Evolutionary conservation across 495 filamentous ascomycete genomes (phyloP), one percentile per base, ranked within the genome.

Genomic region (Hypoxylon perforatum): DNA sequence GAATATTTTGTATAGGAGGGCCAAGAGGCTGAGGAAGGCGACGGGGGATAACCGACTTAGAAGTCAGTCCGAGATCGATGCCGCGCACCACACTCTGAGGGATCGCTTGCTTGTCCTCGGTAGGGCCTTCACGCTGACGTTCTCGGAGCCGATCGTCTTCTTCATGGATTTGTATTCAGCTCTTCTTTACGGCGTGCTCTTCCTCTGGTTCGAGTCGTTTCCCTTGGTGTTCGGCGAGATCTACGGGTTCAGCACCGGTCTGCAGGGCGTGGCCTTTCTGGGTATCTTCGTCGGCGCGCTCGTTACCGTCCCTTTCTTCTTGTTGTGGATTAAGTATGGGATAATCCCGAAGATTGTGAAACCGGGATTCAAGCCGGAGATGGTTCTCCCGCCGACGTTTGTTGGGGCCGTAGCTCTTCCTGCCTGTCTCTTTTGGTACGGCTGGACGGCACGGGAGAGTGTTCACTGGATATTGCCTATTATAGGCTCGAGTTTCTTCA

Each of bases 171-270:
- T 91, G 11, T 89, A 92, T 61, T 51, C 87, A 1, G 90, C 88
- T 0, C 80, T 94, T 15, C 74, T 93, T 10, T 80, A 94, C 11
- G 92, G 90, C 3, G 86, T 93, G n/a, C 73, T 93, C 1, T 93
- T 94, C 69, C 80, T 94, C 5, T 94, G 93, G 78, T 93, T 94
- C 70, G 90, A 91, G 21, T 91, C 91, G 1, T 93, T 93, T 68
- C 84, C 89, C 17, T 69, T 93, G 14, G 87, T 93, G 30, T 94
- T 94, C 72, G 67, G 80, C 12, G 80, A 84, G 12, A 85, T 91
- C 28, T 90, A 94, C 74, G 83, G 81, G 7, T 87, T 94, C 67
- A 77, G 14, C 15, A 3, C 58, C 19, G 67, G 60, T 4, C 49
- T 58, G 10, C 65, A 78, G 73, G 70, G 70, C 63, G 9, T 80